phyloP scores from a whole-genome alignment of 371 early-diverging fungal genomes.

The Coemansia sp. region DNA sequence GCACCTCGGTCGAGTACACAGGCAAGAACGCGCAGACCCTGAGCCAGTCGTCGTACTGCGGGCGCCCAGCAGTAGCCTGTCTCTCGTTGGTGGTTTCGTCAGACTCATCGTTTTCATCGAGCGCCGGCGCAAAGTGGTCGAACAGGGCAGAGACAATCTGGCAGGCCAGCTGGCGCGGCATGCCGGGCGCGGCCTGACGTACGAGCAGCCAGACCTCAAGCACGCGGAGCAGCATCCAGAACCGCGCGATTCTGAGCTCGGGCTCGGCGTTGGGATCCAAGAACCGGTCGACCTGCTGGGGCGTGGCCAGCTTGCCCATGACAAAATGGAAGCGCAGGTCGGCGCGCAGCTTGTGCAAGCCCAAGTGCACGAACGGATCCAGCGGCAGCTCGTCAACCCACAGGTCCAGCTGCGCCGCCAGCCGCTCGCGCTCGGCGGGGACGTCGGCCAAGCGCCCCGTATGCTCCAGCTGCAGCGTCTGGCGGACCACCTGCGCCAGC shows the following conservation, averaged over 20 bases:
- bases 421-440: constrained; percentile 26
- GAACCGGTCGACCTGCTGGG: constrained; percentile 33
- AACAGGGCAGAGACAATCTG: constrained; percentile 27
- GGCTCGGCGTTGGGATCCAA: constrained; percentile 28
- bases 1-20: constrained; percentile 40
- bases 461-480: constrained; percentile 32
- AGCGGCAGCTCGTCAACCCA: constrained; percentile 47
- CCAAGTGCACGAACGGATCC: constrained; percentile 39
- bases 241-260: constrained; percentile 8
- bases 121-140: constrained; percentile 8
- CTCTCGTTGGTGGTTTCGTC: background rate
- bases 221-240: constrained; percentile 32
- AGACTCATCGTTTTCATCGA: constrained; percentile 1
- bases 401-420: constrained; percentile 33
- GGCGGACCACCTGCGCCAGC: constrained; percentile 30
- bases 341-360: constrained; percentile 31
- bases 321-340: constrained; percentile 42
- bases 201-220: constrained; percentile 44
- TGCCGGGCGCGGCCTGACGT: constrained; percentile 32
- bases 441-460: constrained; percentile 22
- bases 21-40: constrained; percentile 21
- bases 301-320: constrained; percentile 34
- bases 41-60: constrained; percentile 8
- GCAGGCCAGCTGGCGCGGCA: constrained; percentile 31
- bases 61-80: background rate